Evolutionary conservation across 495 filamentous ascomycete genomes (phyloP), one percentile per base, ranked within the genome.

Genomic region (Xylaria venustula): DNA sequence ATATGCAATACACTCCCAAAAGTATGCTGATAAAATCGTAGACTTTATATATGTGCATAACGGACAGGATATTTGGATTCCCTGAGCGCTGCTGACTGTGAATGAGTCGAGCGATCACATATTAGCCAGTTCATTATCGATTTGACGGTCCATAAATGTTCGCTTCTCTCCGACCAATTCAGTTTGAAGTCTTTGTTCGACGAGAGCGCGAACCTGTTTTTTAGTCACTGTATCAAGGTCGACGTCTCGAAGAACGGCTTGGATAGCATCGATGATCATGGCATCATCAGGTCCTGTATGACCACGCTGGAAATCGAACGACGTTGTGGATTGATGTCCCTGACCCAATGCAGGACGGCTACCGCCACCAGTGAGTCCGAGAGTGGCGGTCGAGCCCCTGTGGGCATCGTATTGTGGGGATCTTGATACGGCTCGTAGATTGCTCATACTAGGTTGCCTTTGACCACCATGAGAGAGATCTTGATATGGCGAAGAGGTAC

Each of bases 181-280:
- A 11, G 90, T 93, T 77, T 96, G 92, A 51, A 98, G 76, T 67
- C 92, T 82, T 74, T 96, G 91, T 78, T 98, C 94, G 25, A 96
- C 92, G 49, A 97, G 81, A 12, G 89, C 92, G 50, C 91, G 83
- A 56, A 94, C 90, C 81, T 98, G 94, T 77, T 98, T 98, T 86
- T 98, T 98, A 17, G 94, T 98, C 32, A 98, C 91, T 15, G 81
- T 93, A 72, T 98, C 94, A 20, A 98, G 76, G 75, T 98, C 92
- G 2, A 97, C 92, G 68, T 96, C 93, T n/a, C 83, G 76, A 61
- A 98, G 77, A 68, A 91, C 92, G 50, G 78, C 73, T 64, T 90
- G 89, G 61, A 98, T 91, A 11, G 89, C 88, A 54, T 96, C 90
- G 42, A 89, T 79, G 58, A 98, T 97, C 59, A 75, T 76, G 53